Evolutionary conservation across 2,329 filamentous ascomycete species (phyloP), one percentile per base, ranked within the genome.

Genomic region (Colletotrichum scovillei): DNA sequence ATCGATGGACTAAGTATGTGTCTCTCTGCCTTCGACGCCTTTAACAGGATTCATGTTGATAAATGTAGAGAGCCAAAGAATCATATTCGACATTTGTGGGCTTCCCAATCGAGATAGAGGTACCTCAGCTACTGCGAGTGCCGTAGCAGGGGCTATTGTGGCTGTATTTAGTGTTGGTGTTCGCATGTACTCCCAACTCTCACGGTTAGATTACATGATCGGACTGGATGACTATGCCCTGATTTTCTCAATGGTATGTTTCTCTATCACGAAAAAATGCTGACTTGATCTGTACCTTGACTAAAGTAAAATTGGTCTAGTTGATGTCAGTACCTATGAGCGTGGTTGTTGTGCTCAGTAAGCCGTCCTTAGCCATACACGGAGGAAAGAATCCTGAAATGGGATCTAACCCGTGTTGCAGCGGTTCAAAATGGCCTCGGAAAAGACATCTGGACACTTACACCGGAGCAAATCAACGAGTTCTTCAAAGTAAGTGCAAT

Each of bases 391-490:
- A 22, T n/a, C 42, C n/a, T 9, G 19, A 4, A 1, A 22, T 22
- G 42, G 55, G 1, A 26, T 19, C 60, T 69, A 42, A 63, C 0
- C 1, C 1, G 4, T 32, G 28, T 19, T 14, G 5, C 19, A 72
- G 69, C 64, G 12, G 69, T 72, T n/a, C 64, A 72, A 5, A 77
- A 82, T 67, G 86, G 86, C 4, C 78, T 87, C 5, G 85, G 86
- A 8, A 80, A 75, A 60, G 86, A 88, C 62, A 82, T 88, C 11
- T 88, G 86, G 85, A 84, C 83, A 3, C 75, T 88, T 2, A 73
- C 78, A 0, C 78, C 79, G 1, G 78, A 81, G 1, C 71, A 81
- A n/a, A 82, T 89, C 56, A 86, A 84, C 52, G 77, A 78, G 1
- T 83, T 87, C 59, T 68, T 72, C 58, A 68, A 58, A 38, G 57